Conservation (phyloP, 257 asterid species). For the Thymus quinquecostatus region DNA sequence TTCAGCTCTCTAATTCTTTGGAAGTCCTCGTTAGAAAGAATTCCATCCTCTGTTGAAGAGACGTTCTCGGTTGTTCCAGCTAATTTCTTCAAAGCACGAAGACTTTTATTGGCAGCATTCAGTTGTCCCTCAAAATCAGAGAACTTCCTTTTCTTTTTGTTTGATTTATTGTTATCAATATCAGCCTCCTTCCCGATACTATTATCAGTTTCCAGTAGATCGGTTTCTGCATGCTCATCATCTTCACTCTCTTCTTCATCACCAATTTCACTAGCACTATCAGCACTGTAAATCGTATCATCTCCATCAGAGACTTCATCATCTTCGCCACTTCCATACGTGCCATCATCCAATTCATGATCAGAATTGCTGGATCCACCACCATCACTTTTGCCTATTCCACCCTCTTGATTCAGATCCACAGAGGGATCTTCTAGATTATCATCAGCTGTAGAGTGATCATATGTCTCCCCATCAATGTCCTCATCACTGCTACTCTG, state of each 20-base stretch:
- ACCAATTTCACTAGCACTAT: constrained; percentile 39
- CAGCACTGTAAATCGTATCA: constrained; percentile 19
- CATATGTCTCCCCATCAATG: constrained; percentile 31
- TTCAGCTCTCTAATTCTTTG: constrained; percentile 77
- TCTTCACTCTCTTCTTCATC: constrained; percentile 37
- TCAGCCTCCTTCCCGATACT: constrained; percentile 24
- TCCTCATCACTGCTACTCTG: constrained; percentile 52
- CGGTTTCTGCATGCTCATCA: constrained; percentile 39
- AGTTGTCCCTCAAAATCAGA: constrained; percentile 69
- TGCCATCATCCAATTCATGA: constrained; percentile 38
- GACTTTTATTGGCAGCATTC: constrained; percentile 64
- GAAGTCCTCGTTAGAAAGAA: constrained; percentile 94
- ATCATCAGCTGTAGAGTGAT: constrained; percentile 7
- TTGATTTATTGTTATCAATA: constrained; percentile 35
- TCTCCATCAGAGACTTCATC: constrained; percentile 49
- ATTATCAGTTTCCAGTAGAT: constrained; percentile 29
- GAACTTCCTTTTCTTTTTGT: constrained; percentile 64
- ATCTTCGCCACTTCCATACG: constrained; percentile 40
- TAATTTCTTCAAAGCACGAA: constrained; percentile 80
- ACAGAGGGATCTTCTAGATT: constrained; percentile 39
- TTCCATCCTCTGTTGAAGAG: constrained; percentile 59
- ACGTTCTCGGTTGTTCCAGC: constrained; percentile 49
- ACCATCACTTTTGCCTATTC: constrained; percentile 38
- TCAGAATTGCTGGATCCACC: constrained; percentile 43
- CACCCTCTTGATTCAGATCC: constrained; percentile 39